A percentile compares a stretch with the other conserved stretches of the same genome.
These are phyloP conservation scores for Penicillium sp. DNA, from an alignment of 2,329 filamentous ascomycete species.

Conservation along the genomic window DNA sequence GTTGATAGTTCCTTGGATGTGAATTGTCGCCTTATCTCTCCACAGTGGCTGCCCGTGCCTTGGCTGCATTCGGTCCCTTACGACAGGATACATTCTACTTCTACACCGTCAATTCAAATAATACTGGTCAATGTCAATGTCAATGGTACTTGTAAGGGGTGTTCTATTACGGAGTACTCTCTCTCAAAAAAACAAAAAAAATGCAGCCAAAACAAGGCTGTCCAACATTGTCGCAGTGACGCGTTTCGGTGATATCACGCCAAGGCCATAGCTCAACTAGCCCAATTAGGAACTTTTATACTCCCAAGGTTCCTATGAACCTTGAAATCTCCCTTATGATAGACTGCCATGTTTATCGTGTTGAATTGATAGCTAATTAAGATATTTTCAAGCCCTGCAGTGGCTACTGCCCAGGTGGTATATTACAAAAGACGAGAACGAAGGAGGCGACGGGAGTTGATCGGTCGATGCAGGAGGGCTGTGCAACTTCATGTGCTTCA, in stretches of 20 bases:
- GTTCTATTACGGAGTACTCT: too few relatives aligned
- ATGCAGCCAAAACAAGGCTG: neutral
- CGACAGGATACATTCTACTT: neutral
- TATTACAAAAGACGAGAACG: neutral
- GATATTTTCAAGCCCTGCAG: neutral
- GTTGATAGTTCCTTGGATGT: slow-evolving; percentile 7
- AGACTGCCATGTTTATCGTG: too few relatives aligned
- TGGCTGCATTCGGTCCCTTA: neutral
- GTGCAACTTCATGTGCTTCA: slow-evolving; percentile 7
- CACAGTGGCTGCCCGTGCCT: neutral
- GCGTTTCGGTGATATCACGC: neutral
- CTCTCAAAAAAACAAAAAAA: neutral
- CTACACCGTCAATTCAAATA: neutral
- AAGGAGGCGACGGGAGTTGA: neutral
- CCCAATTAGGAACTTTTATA: neutral
- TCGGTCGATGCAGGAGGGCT: slow-evolving; percentile 2
- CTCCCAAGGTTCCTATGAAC: neutral
- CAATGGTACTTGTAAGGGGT: too few relatives aligned
- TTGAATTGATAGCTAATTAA: neutral
- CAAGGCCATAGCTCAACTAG: neutral
- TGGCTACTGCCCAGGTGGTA: neutral
- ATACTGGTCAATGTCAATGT: too few relatives aligned
- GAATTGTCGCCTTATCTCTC: neutral
- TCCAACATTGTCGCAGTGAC: neutral
- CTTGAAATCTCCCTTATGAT: too few relatives aligned